Conservation (phyloP, 2,329 filamentous ascomycete species). For the Rhynchosporium secalis region DNA sequence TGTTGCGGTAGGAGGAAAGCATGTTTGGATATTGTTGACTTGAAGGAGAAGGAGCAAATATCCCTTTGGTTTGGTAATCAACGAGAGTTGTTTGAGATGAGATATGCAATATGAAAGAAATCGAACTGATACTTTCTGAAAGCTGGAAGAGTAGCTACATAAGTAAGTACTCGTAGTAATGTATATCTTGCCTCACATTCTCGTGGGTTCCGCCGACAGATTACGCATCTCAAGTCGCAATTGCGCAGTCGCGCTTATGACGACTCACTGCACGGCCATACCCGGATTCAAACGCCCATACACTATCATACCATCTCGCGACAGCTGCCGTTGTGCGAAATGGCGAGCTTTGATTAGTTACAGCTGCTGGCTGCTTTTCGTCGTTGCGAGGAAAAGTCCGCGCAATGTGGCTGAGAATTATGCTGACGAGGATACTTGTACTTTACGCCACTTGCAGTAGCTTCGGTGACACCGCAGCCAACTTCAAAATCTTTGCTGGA, state of each 20-base stretch:
- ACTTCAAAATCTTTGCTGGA: background rate
- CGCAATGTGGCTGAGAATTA: constrained; percentile 3
- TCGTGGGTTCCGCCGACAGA: background rate
- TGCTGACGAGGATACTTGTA: constrained; percentile 6
- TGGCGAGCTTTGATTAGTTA: background rate
- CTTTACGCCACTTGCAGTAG: constrained; percentile 3
- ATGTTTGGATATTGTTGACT: constrained; percentile 37
- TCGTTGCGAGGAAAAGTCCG: background rate
- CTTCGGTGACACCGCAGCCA: constrained; percentile 3
- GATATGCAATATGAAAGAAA: background rate
- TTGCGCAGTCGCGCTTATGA: constrained; percentile 10
- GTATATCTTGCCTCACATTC: background rate
- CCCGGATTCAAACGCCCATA: background rate
- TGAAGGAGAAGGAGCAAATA: background rate
- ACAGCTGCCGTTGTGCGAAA: background rate
- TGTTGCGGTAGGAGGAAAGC: constrained; percentile 4
- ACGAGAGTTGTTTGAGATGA: background rate
- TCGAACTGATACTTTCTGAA: background rate
- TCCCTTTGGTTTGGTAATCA: background rate
- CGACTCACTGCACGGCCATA: background rate
- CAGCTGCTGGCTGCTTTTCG: background rate
- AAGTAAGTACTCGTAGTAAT: background rate
- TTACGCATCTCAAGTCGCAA: background rate
- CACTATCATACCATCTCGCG: no score
- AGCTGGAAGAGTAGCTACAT: background rate